These are phyloP conservation scores for Artemisia argyi DNA, from an alignment of 129 eudicot species.

Conservation along the genomic window DNA sequence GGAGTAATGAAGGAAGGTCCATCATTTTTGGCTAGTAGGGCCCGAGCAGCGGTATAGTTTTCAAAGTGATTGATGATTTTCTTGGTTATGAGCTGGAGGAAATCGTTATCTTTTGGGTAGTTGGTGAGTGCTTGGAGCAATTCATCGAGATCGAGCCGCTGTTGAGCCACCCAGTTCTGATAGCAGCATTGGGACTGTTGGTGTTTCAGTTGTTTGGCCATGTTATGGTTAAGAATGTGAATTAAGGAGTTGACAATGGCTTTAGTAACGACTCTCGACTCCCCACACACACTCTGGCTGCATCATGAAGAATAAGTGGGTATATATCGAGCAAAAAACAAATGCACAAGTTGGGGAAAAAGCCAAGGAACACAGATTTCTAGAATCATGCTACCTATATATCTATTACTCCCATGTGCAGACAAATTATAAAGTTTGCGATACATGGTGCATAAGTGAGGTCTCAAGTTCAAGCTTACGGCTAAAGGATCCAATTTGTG, in stretches of 20 bases:
- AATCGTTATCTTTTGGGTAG: constrained; percentile 16
- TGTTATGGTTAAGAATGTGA: too few relatives aligned
- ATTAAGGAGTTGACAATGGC: background rate
- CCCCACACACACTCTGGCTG: background rate
- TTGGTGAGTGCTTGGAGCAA: constrained; percentile 30
- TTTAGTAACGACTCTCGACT: background rate
- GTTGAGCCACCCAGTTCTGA: constrained; percentile 44
- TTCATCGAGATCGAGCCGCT: constrained; percentile 44
- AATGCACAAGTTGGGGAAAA: constrained; percentile 9
- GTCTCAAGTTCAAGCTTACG: too few relatives aligned
- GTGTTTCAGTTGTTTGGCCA: constrained; percentile 27
- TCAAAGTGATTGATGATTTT: constrained; percentile 46
- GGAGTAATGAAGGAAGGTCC: constrained; percentile 42
- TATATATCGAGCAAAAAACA: background rate
- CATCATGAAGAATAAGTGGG: background rate
- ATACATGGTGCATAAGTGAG: too few relatives aligned
- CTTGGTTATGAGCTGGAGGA: constrained; percentile 29
- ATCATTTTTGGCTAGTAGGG: constrained; percentile 35
- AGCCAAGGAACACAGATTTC: background rate
- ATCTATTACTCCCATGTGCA: too few relatives aligned
- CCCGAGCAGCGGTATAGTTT: constrained; percentile 30
- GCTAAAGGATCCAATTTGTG: too few relatives aligned
- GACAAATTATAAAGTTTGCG: too few relatives aligned
- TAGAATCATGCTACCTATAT: too few relatives aligned
- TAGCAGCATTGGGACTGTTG: constrained; percentile 33